phyloP scores from a whole-genome alignment of 495 filamentous ascomycete genomes.

The Penicillium nucicola region DNA sequence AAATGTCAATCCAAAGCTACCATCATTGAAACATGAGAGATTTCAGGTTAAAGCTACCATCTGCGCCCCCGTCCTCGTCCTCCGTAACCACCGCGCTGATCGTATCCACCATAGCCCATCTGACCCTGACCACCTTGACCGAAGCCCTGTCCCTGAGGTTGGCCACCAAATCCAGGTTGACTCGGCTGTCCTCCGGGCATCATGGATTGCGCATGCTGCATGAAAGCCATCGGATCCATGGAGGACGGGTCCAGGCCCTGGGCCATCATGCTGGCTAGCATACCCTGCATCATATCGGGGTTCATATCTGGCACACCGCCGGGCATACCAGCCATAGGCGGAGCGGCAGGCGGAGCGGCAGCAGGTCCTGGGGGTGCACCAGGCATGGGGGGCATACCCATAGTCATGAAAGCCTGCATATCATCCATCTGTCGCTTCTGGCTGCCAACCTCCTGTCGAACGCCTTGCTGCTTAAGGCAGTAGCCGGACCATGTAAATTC shows the following conservation, averaged over 20 bases:
- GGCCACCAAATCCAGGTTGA: constrained; percentile 36
- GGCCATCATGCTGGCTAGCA: constrained; percentile 79
- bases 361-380: constrained; percentile 46
- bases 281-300: constrained; percentile 72
- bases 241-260: constrained; percentile 77
- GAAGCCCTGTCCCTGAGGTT: constrained; percentile 33
- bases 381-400: constrained; percentile 72
- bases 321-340: constrained; percentile 61
- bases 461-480: constrained; percentile 77
- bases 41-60: constrained; percentile 31
- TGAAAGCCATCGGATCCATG: constrained; percentile 65
- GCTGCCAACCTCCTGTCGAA: constrained; percentile 68
- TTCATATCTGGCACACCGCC: constrained; percentile 71
- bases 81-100: constrained; percentile 44
- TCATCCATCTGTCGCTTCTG: constrained; percentile 86
- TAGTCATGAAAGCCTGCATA: constrained; percentile 78
- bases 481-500: constrained; percentile 98
- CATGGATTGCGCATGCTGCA: constrained; percentile 52
- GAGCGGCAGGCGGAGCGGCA: constrained; percentile 33
- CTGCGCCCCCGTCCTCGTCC: constrained; percentile 46
- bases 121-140: constrained; percentile 45
- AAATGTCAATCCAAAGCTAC: neutral
- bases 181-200: constrained; percentile 45
- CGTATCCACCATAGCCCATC: constrained; percentile 51
- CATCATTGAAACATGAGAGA: neutral